Evolutionary conservation across 345 rosid genomes (phyloP).

Genomic region (Gynandropsis gynandra): DNA sequence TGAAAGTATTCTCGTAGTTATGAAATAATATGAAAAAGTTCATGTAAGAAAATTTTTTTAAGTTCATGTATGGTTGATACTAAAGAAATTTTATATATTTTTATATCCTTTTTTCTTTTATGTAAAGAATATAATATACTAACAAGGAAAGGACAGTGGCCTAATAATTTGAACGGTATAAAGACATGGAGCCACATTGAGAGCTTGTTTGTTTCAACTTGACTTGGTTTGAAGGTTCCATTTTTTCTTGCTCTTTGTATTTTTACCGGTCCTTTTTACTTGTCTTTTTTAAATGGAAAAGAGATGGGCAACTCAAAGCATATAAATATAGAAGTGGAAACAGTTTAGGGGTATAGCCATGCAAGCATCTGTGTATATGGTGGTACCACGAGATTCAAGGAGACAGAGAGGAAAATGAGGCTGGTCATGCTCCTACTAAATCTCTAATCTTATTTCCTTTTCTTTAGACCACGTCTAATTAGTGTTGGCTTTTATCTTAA

Average conservation of each 20-base stretch:
- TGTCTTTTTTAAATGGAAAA: too few relatives aligned
- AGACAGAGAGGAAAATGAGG: conserved; percentile 41
- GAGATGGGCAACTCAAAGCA: too few relatives aligned
- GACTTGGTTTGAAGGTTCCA: conserved; percentile 6
- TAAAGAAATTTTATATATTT: too few relatives aligned
- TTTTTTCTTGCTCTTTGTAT: not conserved
- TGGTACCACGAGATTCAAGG: conserved; percentile 26
- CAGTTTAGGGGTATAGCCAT: too few relatives aligned
- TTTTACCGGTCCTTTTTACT: not conserved
- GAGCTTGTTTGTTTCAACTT: not conserved
- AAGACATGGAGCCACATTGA: conserved; percentile 26
- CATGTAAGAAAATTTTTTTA: too few relatives aligned
- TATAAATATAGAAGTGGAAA: too few relatives aligned
- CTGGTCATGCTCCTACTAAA: conserved; percentile 49
- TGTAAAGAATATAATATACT: too few relatives aligned
- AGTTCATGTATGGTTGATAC: too few relatives aligned
- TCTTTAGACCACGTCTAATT: conserved; percentile 33
- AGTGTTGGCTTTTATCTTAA: conserved; percentile 25
- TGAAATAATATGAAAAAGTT: too few relatives aligned
- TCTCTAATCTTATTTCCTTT: conserved; percentile 29
- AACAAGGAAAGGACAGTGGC: not conserved
- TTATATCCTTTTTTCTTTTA: too few relatives aligned
- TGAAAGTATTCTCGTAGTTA: too few relatives aligned
- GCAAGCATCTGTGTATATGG: conserved; percentile 7
- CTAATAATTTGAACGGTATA: conserved; percentile 10